Conservation (phyloP, 2,329 filamentous ascomycete species). For the Monosporascus ibericus region DNA sequence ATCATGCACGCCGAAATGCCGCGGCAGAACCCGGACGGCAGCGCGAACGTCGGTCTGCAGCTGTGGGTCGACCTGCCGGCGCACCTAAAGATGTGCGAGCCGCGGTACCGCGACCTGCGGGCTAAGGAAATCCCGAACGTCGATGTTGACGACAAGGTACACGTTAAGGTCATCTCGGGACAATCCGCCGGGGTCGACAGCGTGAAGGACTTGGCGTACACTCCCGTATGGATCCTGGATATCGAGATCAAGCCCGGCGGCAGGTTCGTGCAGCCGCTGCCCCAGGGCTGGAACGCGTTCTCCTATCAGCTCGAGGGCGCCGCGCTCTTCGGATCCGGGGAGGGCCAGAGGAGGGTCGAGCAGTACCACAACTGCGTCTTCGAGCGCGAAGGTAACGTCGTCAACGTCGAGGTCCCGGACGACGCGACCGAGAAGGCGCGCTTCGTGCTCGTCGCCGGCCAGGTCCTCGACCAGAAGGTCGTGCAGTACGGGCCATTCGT, state of each 20-base stretch:
- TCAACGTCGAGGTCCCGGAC: constrained; percentile 64
- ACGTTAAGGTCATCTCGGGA: constrained; percentile 86
- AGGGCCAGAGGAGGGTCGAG: constrained; percentile 46
- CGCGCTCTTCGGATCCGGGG: constrained; percentile 53
- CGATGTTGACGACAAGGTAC: constrained; percentile 66
- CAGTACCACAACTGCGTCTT: constrained; percentile 90
- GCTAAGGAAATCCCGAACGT: constrained; percentile 72
- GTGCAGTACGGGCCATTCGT: constrained; percentile 70
- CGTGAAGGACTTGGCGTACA: constrained; percentile 87
- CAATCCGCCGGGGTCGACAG: constrained; percentile 78
- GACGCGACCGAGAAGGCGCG: constrained; percentile 47
- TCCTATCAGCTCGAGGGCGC: constrained; percentile 77
- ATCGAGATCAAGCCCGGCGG: constrained; percentile 75
- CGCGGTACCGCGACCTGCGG: constrained; percentile 80
- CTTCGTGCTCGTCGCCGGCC: constrained; percentile 62
- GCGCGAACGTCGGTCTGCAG: constrained; percentile 79
- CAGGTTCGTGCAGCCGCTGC: constrained; percentile 66
- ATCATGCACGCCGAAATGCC: constrained; percentile 98
- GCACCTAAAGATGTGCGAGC: constrained; percentile 80
- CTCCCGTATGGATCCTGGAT: constrained; percentile 94
- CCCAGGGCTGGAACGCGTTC: constrained; percentile 82
- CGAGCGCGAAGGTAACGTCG: constrained; percentile 67
- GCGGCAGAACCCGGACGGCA: constrained; percentile 66
- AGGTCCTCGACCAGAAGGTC: constrained; percentile 62
- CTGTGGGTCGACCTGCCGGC: constrained; percentile 90